Base-by-base conservation (phyloP, 768 basidiomycete species). In the Psilocybe cyanescens region DNA sequence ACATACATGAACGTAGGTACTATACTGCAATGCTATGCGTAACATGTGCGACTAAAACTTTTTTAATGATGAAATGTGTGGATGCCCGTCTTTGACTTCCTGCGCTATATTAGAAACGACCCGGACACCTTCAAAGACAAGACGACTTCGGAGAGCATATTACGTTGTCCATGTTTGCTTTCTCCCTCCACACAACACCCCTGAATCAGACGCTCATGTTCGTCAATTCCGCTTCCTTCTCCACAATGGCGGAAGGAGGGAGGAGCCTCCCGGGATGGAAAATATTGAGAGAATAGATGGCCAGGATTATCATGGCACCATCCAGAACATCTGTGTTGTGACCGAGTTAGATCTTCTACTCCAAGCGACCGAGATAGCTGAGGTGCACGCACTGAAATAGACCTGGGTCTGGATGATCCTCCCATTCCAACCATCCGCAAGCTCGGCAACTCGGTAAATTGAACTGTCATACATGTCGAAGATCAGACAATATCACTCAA, bases 391-490 rank as follows among this genome's bases (percentile, higher is more conserved):
- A 68, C 67, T 69, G 57, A 69, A 69, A 52, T 76, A 78, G 8
- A 75, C 61, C 62, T 83, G 67, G 0, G 76, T 80, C 2, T 66
- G 63, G 35, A 79, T 77, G 57, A 82, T 74, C 4, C 67, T 63
- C 4, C 81, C 79, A 28, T 62, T 64, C 81, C 81, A 81, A 6
- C 80, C 77, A 41, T 77, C 76, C 6, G 70, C 55, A 2, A 82
- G 72, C 65, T 81, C 80, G 41, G 78, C 70, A 2, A 75, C 77
- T 33, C 80, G 75, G 67, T 82, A 81, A 14, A 81, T 68, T 8
- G 75, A 71, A n/a, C 12, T 11, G 7, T 39, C 8, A 39, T 17
- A 11, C 33, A 35, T 7, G 33, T 35, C 11, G 33, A 35, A 35
- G 24, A 24, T 24, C 24, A 24, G 24, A 16, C 19, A 8, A 19